These are phyloP conservation scores for Mycosphaerelloides madeirae DNA, from an alignment of 2,329 filamentous ascomycete genomes.

Conservation along the genomic window DNA sequence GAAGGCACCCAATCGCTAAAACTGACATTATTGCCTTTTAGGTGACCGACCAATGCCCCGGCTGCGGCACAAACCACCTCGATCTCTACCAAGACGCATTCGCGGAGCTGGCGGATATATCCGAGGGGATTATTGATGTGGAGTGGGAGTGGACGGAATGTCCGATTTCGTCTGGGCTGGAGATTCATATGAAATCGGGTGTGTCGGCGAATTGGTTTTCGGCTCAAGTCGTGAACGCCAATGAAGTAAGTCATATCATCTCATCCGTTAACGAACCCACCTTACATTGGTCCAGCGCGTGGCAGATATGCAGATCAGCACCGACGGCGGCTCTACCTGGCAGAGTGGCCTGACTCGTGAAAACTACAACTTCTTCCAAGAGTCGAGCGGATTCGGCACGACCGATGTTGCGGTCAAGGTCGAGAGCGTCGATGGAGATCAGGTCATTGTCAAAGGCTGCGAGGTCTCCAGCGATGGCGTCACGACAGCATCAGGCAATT, in stretches of 20 bases:
- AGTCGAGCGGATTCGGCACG: constrained; percentile 53
- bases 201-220: constrained; percentile 53
- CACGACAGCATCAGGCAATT: constrained; percentile 32
- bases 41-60: constrained; percentile 56
- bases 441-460: constrained; percentile 50
- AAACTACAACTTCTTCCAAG: constrained; percentile 55
- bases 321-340: constrained; percentile 19
- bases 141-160: constrained; percentile 50
- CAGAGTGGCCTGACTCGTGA: constrained; percentile 13
- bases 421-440: constrained; percentile 50
- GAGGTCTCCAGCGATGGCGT: constrained; percentile 35
- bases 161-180: constrained; percentile 47
- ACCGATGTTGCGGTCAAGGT: constrained; percentile 53
- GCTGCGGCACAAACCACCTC: constrained; percentile 51
- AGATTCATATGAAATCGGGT: constrained; percentile 52
- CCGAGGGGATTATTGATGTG: constrained; percentile 47
- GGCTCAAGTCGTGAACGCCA: constrained; percentile 62
- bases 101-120: constrained; percentile 40
- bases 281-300: constrained; percentile 12
- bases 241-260: constrained; percentile 28
- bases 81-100: constrained; percentile 54
- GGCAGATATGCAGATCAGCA: constrained; percentile 16
- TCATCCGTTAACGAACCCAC: neutral
- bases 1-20: neutral
- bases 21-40: constrained; percentile 28